These are phyloP conservation scores for Kockovaella imperatae DNA, from an alignment of 768 basidiomycete genomes.

Conservation along the genomic window DNA sequence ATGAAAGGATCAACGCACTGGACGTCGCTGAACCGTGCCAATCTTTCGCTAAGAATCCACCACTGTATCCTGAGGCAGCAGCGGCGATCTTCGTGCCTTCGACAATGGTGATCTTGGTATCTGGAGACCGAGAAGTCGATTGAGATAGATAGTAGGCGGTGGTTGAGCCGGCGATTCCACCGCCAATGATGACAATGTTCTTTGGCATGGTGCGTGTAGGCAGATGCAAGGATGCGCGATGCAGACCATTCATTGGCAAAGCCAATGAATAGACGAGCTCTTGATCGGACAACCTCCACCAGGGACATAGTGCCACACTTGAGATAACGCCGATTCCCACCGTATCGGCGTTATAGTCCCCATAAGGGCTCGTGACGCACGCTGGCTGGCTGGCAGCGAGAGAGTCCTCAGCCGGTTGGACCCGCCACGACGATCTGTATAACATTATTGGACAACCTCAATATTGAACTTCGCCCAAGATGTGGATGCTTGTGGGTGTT, in stretches of 20 bases:
- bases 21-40: slow-evolving; percentile 55
- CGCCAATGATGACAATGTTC: slow-evolving; percentile 68
- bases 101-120: slow-evolving; percentile 54
- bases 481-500: not conserved
- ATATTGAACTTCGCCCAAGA: not conserved
- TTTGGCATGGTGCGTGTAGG: slow-evolving; percentile 5
- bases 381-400: too few species aligned
- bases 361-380: too few species aligned
- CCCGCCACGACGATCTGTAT: too few species aligned
- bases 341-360: too few species aligned
- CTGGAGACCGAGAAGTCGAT: slow-evolving; percentile 27
- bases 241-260: not conserved
- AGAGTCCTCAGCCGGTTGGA: too few species aligned
- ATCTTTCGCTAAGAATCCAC: slow-evolving; percentile 61
- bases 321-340: not conserved
- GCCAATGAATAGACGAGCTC: not conserved
- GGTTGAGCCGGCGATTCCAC: slow-evolving; percentile 76
- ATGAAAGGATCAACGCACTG: slow-evolving; percentile 6
- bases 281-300: not conserved
- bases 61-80: slow-evolving; percentile 46
- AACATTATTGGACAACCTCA: too few species aligned
- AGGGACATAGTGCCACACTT: not conserved
- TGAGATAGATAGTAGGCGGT: slow-evolving; percentile 69
- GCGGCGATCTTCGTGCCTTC: slow-evolving; percentile 66
- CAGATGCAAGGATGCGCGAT: too few species aligned